These are phyloP conservation scores for Podaxis rugospora DNA, from an alignment of 768 basidiomycete species.

Conservation along the genomic window DNA sequence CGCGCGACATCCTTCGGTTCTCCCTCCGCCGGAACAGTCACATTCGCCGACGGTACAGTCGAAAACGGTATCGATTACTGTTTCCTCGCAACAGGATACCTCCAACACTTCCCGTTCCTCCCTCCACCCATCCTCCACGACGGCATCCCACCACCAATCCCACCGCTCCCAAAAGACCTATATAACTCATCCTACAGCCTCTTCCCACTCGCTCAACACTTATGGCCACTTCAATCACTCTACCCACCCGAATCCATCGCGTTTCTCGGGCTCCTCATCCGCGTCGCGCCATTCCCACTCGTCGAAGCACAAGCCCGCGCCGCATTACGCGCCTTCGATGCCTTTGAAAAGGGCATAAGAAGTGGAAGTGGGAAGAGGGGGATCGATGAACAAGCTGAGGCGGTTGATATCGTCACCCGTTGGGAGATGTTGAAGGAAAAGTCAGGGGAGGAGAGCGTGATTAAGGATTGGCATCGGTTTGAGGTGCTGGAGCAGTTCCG, in stretches of 20 bases:
- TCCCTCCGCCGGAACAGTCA: conserved; percentile 10
- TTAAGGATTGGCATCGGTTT: conserved; percentile 56
- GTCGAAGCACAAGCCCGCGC: conserved; percentile 76
- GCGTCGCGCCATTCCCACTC: conserved; percentile 70
- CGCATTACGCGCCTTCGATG: conserved; percentile 48
- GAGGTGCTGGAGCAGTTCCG: conserved; percentile 53
- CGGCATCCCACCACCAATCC: conserved; percentile 37
- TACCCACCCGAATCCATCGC: conserved; percentile 50
- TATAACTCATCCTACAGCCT: conserved; percentile 63
- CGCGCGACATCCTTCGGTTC: conserved; percentile 36
- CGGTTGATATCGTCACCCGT: conserved; percentile 43
- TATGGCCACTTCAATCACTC: conserved; percentile 55
- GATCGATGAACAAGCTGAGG: conserved; percentile 29
- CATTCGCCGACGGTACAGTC: conserved; percentile 39
- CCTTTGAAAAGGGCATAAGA: conserved; percentile 31
- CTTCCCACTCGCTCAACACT: conserved; percentile 66
- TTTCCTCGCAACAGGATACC: conserved; percentile 77
- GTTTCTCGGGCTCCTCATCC: conserved; percentile 58
- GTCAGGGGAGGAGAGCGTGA: conserved; percentile 25
- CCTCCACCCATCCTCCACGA: conserved; percentile 22
- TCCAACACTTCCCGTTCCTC: conserved; percentile 63
- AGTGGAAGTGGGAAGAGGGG: neutral
- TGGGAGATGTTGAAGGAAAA: conserved; percentile 35
- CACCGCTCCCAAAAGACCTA: conserved; percentile 46
- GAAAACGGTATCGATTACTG: conserved; percentile 56